These are phyloP conservation scores for Suillus subluteus DNA, from an alignment of 768 basidiomycete species.

Conservation along the genomic window DNA sequence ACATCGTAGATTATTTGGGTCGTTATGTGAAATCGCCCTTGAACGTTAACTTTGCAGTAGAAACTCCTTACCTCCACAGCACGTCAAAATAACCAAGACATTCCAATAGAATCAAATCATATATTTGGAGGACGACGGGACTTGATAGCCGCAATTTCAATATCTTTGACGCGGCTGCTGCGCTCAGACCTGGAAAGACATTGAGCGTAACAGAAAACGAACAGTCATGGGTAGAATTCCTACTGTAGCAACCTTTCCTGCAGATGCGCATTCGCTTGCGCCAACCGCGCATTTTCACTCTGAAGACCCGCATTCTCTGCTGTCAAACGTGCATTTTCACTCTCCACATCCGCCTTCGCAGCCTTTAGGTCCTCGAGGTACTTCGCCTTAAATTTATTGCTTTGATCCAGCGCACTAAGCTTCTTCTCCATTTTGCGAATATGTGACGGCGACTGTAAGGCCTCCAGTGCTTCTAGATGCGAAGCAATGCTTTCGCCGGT, in stretches of 20 bases:
- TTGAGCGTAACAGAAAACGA: neutral
- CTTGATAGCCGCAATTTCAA: slow-evolving; percentile 10
- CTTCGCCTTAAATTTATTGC: slow-evolving; percentile 37
- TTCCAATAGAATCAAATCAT: neutral
- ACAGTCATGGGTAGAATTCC: neutral
- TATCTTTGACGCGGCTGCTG: slow-evolving; percentile 15
- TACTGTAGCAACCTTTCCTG: slow-evolving; percentile 12
- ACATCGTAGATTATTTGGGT: neutral
- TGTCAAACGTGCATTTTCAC: neutral
- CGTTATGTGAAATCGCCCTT: slow-evolving; percentile 2
- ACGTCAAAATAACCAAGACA: neutral
- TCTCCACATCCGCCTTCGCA: slow-evolving; percentile 4
- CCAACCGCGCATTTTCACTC: slow-evolving; percentile 23
- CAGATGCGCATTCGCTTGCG: slow-evolving; percentile 13
- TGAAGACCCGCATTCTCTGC: slow-evolving; percentile 14
- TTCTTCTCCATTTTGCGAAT: slow-evolving; percentile 45
- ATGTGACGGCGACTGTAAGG: slow-evolving; percentile 28
- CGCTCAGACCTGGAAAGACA: neutral
- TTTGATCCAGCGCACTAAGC: slow-evolving; percentile 38
- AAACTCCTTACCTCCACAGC: neutral
- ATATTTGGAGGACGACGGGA: slow-evolving; percentile 6
- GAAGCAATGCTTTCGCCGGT: neutral
- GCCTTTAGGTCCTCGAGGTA: slow-evolving; percentile 16
- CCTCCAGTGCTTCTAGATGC: slow-evolving; percentile 18
- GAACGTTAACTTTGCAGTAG: slow-evolving; percentile 3